Percentiles rank a stretch among this genome's conserved stretches.
These are phyloP conservation scores for Marasmius tenuissimus DNA, from an alignment of 1,284 basidiomycete genomes.

Conservation along the genomic window DNA sequence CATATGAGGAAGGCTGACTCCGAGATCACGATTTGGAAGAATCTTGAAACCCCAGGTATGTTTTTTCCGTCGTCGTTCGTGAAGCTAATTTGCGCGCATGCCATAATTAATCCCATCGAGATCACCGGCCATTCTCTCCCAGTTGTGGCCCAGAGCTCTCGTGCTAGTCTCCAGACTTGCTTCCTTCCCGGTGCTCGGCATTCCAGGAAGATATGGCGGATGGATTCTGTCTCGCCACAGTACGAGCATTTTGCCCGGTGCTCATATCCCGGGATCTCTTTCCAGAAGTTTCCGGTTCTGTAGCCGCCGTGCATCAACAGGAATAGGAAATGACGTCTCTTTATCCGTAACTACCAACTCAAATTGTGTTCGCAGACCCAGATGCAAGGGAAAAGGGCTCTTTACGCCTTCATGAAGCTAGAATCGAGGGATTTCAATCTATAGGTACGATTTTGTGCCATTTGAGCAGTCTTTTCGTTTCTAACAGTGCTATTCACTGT, in stretches of 20 bases:
- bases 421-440: too few relatives aligned
- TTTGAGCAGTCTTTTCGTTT: too few relatives aligned
- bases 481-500: too few relatives aligned
- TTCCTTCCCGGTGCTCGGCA: slow-evolving; percentile 7
- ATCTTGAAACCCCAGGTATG: neutral
- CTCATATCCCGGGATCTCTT: neutral
- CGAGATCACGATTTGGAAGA: neutral
- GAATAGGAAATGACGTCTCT: slow-evolving; percentile 4
- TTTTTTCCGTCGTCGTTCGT: neutral
- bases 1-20: neutral
- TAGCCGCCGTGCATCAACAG: slow-evolving; percentile 10
- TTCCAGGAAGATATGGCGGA: slow-evolving; percentile 16
- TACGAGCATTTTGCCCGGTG: slow-evolving; percentile 3
- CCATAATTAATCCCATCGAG: neutral
- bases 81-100: neutral
- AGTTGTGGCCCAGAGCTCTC: slow-evolving; percentile 5
- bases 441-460: too few relatives aligned
- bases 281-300: slow-evolving; percentile 7
- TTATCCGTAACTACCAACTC: too few relatives aligned
- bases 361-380: too few relatives aligned
- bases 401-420: too few relatives aligned
- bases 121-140: neutral
- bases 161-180: slow-evolving; percentile 7
- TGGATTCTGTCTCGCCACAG: slow-evolving; percentile 9
- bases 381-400: too few relatives aligned